Base-by-base conservation (phyloP, 1,284 basidiomycete species). In the Coniophora puteana region DNA sequence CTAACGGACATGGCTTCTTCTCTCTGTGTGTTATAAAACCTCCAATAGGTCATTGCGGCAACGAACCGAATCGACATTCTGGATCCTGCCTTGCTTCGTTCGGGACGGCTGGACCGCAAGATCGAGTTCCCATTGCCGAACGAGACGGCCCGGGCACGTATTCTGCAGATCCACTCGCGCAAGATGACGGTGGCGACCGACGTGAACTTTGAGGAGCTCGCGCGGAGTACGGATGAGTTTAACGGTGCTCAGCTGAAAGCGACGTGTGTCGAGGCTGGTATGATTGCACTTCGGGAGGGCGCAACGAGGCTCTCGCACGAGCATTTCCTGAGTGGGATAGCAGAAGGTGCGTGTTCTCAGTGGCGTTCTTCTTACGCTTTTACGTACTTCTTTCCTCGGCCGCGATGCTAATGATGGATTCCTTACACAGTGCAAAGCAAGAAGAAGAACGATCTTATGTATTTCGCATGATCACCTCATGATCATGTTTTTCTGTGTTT, bases 41-140 rank as follows among this genome's bases (percentile, higher is more conserved):
- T 49, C n/a, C 14, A 34, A 17, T 50, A 94, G 91, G 95, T 99
- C 50, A 98, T 99, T 52, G 95, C 95, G 12, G 95, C 95, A 1
- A 99, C 95, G 23, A 99, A 99, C 69, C 82, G 95, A 62, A 99
- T 99, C 56, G 95, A 99, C 67, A 98, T 98, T 47, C 84, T 99
- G 33, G 95, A 99, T 61, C 95, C 95, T 38, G 95, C 95, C 11
- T 76, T 99, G n/a, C 78, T 99, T 21, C 91, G 95, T 57, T 96
- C 95, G 2, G 95, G 95, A 51, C 90, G 95, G 68, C 71, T 99
- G 32, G 95, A 99, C 63, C 82, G 95, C 50, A 87, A 95, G 57
- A 91, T 99, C 45, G 95, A 99, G 64, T 99, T 99, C 68, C 84
- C 88, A 34, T 68, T 97, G 45, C 95, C 95, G 3, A 95, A 98